Evolutionary conservation across 306 rosid species (phyloP), one percentile per base, ranked within the genome.

Genomic region (Dalbergia cultrata): DNA sequence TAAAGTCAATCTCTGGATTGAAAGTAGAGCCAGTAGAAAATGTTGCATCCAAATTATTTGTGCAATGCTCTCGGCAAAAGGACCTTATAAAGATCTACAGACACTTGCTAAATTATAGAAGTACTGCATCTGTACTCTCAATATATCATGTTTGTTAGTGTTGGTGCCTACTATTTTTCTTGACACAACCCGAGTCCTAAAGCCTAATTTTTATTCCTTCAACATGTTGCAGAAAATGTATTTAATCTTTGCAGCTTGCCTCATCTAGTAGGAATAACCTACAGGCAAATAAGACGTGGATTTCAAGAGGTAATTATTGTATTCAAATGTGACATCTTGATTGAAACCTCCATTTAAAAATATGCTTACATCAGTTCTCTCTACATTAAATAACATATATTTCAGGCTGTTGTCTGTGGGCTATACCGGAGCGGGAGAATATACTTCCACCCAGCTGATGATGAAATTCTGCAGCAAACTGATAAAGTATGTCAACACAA

Each of bases 21-120:
- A 93, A 90, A 87, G 98, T 95, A 72, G 88, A 82, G 80, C 97
- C 99, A 9, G 94, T 95, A 65, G 98, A 95, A 88, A 90, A 92
- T 86, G 98, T 92, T 81, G 87, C 99, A 69, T 92, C 97, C 78
- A 95, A 95, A 84, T 84, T 95, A 82, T 93, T 95, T 86, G 99
- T 95, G 70, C 99, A 95, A 77, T 95, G 99, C 85, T 95, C 99
- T 82, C 97, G 98, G 81, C 99, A 95, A 85, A 93, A 90, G 85
- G 98, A 92, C 75, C 98, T 95, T 52, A 71, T 95, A 86, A 93
- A 95, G 92, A 93, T 95, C 85, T 95, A 95, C 92, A 88, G 92
- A 78, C 99, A 95, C 89, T 89, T 95, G 90, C 92, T 95, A 70
- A 95, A 95, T 77, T 95, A 89, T 84, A 93, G 6, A 90, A 92